A percentile compares a stretch with the other conserved stretches of the same genome.
These are phyloP conservation scores for Rhytidiadelphus loreus DNA, from an alignment of 225 moss, liverwort and hornwort genomes.

Conservation along the genomic window DNA sequence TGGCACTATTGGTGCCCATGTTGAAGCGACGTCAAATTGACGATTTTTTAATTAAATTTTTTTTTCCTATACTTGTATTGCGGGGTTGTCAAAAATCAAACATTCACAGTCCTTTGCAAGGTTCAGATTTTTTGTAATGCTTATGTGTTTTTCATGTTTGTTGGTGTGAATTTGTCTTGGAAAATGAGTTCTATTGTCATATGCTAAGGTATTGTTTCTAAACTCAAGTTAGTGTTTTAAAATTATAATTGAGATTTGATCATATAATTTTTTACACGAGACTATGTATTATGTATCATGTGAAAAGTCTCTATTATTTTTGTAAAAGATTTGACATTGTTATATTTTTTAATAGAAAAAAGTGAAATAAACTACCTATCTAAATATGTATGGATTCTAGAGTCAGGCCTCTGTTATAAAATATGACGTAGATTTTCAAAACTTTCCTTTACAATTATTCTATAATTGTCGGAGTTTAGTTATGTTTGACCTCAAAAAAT, in stretches of 20 bases:
- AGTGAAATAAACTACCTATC: not conserved
- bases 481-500: not conserved
- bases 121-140: no score
- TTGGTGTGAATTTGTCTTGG: not conserved
- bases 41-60: no score
- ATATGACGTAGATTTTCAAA: not conserved
- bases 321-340: not conserved
- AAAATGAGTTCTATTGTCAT: not conserved
- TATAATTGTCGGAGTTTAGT: not conserved
- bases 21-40: no score
- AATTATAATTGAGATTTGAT: not conserved
- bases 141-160: fast-evolving
- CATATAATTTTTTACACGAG: not conserved
- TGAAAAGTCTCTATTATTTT: not conserved
- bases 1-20: no score
- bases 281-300: no score
- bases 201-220: fast-evolving
- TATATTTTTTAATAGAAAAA: not conserved
- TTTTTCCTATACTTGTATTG: no score
- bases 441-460: not conserved
- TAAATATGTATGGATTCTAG: not conserved
- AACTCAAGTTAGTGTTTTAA: fast-evolving
- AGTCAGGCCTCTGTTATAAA: not conserved
- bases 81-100: no score
- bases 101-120: no score